A percentile compares a stretch with the other conserved stretches of the same genome.
Conservation (phyloP, 1,284 basidiomycete genomes). For the Sporisorium graminicola region DNA sequence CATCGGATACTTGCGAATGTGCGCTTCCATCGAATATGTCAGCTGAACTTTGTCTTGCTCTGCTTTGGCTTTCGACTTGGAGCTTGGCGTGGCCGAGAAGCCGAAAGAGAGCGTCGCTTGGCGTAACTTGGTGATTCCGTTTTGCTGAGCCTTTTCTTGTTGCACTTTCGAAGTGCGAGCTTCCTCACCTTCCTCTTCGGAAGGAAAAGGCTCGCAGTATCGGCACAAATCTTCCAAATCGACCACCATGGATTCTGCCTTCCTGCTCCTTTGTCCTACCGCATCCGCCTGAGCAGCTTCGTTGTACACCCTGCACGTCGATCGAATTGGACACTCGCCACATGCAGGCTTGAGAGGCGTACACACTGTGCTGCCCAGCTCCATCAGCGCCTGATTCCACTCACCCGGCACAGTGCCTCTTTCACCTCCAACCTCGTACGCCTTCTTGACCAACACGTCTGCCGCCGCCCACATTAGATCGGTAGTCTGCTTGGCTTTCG, state of each 20-base stretch:
- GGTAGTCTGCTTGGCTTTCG: conserved; percentile 57
- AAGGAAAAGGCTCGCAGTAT: conserved; percentile 58
- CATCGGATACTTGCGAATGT: conserved; percentile 86
- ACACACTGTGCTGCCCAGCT: conserved; percentile 59
- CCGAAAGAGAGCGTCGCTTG: conserved; percentile 45
- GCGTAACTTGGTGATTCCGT: conserved; percentile 29
- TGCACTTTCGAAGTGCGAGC: background rate
- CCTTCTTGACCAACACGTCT: conserved; percentile 51
- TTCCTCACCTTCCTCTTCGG: conserved; percentile 32
- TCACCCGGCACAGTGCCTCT: conserved; percentile 50
- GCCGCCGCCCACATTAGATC: conserved; percentile 64
- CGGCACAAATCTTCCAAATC: conserved; percentile 65
- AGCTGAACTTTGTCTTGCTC: background rate
- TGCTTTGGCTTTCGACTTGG: conserved; percentile 9
- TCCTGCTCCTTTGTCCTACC: background rate
- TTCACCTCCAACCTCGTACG: conserved; percentile 10
- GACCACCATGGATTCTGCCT: background rate
- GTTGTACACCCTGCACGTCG: conserved; percentile 46
- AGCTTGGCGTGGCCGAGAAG: background rate
- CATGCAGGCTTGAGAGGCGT: conserved; percentile 57
- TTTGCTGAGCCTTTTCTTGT: background rate
- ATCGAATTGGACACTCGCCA: conserved; percentile 53
- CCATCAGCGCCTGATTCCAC: conserved; percentile 69
- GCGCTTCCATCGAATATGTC: conserved; percentile 25
- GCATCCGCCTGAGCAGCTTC: conserved; percentile 29